These are phyloP conservation scores for Arthrobotrys iridis DNA, from an alignment of 2,329 filamentous ascomycete genomes.

Conservation along the genomic window DNA sequence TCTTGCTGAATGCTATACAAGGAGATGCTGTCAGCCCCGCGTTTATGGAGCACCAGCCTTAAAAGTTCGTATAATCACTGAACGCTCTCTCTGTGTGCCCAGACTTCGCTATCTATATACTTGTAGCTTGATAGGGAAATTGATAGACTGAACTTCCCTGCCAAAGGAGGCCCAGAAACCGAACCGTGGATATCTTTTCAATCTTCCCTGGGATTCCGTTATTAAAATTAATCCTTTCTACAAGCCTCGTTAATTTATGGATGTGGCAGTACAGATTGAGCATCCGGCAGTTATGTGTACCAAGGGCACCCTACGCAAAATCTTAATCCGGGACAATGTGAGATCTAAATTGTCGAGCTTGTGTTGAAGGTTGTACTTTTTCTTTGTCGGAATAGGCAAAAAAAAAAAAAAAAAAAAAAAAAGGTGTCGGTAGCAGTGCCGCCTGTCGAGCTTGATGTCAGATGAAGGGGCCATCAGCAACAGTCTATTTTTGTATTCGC, in stretches of 20 bases:
- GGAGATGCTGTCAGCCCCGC: neutral
- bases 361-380: constrained; percentile 15
- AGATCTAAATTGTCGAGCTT: neutral
- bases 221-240: neutral
- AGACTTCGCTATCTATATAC: neutral
- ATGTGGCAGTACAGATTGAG: neutral
- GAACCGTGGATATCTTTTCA: neutral
- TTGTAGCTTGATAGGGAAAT: neutral
- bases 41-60: no score
- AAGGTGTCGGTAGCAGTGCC: neutral
- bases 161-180: no score
- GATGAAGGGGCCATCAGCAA: constrained; percentile 3
- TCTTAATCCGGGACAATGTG: neutral
- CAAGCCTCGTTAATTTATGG: neutral
- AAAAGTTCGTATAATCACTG: no score
- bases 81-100: neutral
- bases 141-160: neutral
- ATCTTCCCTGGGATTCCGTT: neutral
- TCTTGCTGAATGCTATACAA: neutral
- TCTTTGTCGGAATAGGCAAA: neutral
- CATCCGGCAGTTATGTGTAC: neutral
- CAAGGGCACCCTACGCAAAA: neutral
- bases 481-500: neutral
- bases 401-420: no score
- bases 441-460: no score